These are phyloP conservation scores for Phytophthora vignae DNA, from an alignment of 352 stramenopile species.

Conservation along the genomic window DNA sequence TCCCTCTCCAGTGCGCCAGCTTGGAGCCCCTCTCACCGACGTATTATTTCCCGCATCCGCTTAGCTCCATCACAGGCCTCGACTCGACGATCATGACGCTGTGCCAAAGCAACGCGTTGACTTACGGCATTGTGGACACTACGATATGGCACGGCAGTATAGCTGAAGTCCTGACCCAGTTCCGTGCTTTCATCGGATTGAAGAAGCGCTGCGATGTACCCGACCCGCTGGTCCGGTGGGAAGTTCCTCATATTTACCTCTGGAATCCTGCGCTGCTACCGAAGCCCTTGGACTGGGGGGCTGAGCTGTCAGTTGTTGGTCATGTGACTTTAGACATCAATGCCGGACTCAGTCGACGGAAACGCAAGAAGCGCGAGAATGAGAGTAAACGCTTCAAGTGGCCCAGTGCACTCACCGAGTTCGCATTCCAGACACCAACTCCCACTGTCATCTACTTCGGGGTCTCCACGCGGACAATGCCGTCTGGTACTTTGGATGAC, in stretches of 20 bases:
- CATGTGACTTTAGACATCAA: slow-evolving; percentile 34
- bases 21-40: slow-evolving; percentile 51
- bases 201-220: slow-evolving; percentile 32
- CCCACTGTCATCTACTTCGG: slow-evolving; percentile 55
- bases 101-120: slow-evolving; percentile 47
- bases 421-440: slow-evolving; percentile 28
- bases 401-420: slow-evolving; percentile 13
- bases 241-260: slow-evolving; percentile 59
- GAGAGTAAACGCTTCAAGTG: slow-evolving; percentile 27
- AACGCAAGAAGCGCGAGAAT: slow-evolving; percentile 25
- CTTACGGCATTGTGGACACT: slow-evolving; percentile 38
- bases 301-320: slow-evolving; percentile 48
- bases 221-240: slow-evolving; percentile 42
- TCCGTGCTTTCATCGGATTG: slow-evolving; percentile 55
- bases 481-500: slow-evolving; percentile 32
- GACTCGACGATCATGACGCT: slow-evolving; percentile 41
- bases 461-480: slow-evolving; percentile 43
- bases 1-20: slow-evolving; percentile 55
- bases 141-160: slow-evolving; percentile 43
- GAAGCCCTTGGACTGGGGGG: slow-evolving; percentile 53
- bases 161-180: slow-evolving; percentile 47
- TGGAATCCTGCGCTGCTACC: slow-evolving; percentile 51
- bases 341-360: slow-evolving; percentile 29
- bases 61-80: slow-evolving; percentile 34
- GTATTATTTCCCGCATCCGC: slow-evolving; percentile 50